Base-by-base conservation (phyloP, 306 rosid genomes). In the Senna tora region DNA sequence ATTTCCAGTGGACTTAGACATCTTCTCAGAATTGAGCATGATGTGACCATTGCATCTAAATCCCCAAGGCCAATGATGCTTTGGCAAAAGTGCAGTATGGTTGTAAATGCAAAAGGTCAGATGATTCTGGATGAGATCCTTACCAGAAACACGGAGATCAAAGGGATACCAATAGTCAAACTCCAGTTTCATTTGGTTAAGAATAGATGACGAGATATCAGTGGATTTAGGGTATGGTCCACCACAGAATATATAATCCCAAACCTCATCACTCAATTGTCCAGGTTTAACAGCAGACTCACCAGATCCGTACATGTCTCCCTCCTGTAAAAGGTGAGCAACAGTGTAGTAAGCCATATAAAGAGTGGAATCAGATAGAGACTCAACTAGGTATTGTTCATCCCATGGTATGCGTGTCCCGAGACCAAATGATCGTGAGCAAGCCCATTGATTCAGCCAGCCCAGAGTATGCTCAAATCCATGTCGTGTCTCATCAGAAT, bases 121-220 rank as follows among this genome's bases (percentile, higher is more conserved):
- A 73, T 92, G 98, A 72, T 92, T 92, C 84, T 90, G 98, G 67
- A 92, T 85, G 54, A 92, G 92, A 85, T 90, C 98, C 79, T 92
- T 92, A n/a, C 96, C 98, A 73, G 98, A 92, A 51, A 86, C 98
- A 38, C 98, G 87, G 58, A 92, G 87, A 80, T 92, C 98, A 81
- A 90, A 92, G 15, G 98, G 98, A 64, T 92, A 92, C 98, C 98
- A 92, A 72, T 92, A 92, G 72, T 92, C 98, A 90, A 92, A 92
- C 84, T 92, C 98, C 63, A 55, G 84, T 83, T 90, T 92, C 96
- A 92, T 92, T 84, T 74, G 82, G 2, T 68, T 80, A 32, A 92
- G 84, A 74, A 87, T 70, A 9, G 86, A 75, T 17, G 81, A 65
- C 10, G 91, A 63, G 71, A 92, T 87, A 56, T 84, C 84, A 9